Evolutionary conservation across 371 early-diverging fungal species (phyloP).

Genomic region (Rhizopus arrhizus): DNA sequence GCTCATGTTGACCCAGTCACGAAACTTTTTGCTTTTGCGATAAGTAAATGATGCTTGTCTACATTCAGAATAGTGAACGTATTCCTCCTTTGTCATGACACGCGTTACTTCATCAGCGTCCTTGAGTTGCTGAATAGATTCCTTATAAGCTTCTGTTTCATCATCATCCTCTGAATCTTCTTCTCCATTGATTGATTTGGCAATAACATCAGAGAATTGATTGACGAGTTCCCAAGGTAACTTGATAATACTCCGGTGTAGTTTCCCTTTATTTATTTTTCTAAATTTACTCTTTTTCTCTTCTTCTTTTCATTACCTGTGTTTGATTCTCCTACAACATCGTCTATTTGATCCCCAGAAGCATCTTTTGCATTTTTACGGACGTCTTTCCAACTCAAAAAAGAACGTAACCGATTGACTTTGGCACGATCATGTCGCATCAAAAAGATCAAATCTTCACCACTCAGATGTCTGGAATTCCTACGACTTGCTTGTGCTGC

Average conservation of each 20-base stretch:
- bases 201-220: conserved; percentile 70
- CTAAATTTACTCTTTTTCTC: conserved; percentile 25
- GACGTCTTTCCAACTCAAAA: conserved; percentile 95
- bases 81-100: conserved; percentile 97
- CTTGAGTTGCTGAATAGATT: conserved; percentile 76
- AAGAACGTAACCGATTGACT: conserved; percentile 87
- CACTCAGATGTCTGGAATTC: conserved; percentile 77
- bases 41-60: conserved; percentile 97
- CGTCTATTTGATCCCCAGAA: conserved; percentile 71
- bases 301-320: conserved; percentile 38
- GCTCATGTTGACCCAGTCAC: conserved; percentile 94
- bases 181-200: conserved; percentile 59
- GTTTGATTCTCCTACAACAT: conserved; percentile 68
- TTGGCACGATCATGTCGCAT: conserved; percentile 93
- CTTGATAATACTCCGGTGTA: conserved; percentile 77
- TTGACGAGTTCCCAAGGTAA: conserved; percentile 91
- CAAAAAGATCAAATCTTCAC: conserved; percentile 96
- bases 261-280: conserved; percentile 45
- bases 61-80: conserved; percentile 98
- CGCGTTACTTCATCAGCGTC: conserved; percentile 91
- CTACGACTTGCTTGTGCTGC: conserved; percentile 85
- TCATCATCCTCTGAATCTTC: conserved; percentile 85
- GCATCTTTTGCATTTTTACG: conserved; percentile 86
- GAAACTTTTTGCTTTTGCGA: conserved; percentile 92
- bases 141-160: conserved; percentile 84